Conservation (phyloP, 805 yeast species). For the Debaryomyces castellii region DNA sequence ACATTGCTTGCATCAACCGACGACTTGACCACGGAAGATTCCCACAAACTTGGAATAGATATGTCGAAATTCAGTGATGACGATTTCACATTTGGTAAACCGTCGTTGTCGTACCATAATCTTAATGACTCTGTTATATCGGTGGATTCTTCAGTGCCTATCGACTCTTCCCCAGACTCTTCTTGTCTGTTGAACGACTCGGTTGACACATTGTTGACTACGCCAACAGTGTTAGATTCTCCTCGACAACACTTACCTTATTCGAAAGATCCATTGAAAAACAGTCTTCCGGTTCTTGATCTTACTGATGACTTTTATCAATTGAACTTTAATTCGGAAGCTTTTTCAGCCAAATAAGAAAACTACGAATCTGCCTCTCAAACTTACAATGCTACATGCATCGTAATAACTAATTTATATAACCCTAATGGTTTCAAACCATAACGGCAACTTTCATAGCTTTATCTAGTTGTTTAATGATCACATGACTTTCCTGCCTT, state of each 20-base stretch:
- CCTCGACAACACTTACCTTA: neutral
- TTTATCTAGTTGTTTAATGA: neutral
- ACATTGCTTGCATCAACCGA: conserved; percentile 10
- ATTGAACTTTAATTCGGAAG: neutral
- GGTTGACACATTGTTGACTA: conserved; percentile 31
- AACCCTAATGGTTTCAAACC: neutral
- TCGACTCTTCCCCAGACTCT: conserved; percentile 9
- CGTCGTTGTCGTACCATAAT: neutral
- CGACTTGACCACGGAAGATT: conserved; percentile 1
- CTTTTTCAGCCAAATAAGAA: neutral
- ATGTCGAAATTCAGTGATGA: neutral
- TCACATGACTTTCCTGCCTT: neutral
- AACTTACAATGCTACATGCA: neutral
- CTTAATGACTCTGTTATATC: neutral
- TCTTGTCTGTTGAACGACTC: conserved; percentile 21
- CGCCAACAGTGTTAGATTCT: conserved; percentile 21
- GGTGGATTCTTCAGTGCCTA: conserved; percentile 11
- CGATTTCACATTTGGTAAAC: neutral
- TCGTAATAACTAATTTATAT: neutral
- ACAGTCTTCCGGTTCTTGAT: neutral
- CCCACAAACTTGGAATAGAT: neutral
- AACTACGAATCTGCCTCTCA: neutral
- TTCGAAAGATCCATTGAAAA: neutral
- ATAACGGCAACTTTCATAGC: neutral
- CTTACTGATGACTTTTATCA: neutral